Evolutionary conservation across 495 filamentous ascomycete genomes (phyloP).

Genomic region (Geopyxis carbonaria): DNA sequence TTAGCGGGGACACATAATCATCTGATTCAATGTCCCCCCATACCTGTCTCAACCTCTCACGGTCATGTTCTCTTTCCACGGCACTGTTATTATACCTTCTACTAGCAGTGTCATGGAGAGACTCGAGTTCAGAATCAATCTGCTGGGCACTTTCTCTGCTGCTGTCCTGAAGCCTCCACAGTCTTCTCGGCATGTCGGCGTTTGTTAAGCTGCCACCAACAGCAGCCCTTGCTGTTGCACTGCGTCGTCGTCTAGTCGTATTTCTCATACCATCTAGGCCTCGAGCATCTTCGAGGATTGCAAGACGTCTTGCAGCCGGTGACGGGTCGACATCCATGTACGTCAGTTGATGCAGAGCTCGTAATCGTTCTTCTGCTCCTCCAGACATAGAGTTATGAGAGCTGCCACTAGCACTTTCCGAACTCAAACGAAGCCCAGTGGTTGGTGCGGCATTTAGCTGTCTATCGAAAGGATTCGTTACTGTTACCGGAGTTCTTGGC

Average conservation of each 20-base stretch:
- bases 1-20: conserved; percentile 15
- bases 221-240: not conserved
- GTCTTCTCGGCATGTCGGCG: not conserved
- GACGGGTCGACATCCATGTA: not conserved
- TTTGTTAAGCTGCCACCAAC: not conserved
- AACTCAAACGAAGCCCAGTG: not conserved
- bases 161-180: conserved; percentile 1
- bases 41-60: conserved; percentile 10
- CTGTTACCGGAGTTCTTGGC: too few species aligned
- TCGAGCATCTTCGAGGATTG: too few species aligned
- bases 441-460: not conserved
- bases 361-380: not conserved
- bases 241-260: not conserved
- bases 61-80: not conserved
- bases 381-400: not conserved
- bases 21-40: conserved; percentile 17
- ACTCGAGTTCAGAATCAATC: conserved; percentile 13
- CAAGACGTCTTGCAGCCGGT: not conserved
- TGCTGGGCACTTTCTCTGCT: conserved; percentile 15
- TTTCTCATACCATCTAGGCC: too few species aligned
- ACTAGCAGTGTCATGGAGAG: not conserved
- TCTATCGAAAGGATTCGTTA: not conserved
- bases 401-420: not conserved
- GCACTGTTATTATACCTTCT: not conserved
- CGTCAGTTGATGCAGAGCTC: not conserved